Evolutionary conservation across 2,329 filamentous ascomycete genomes (phyloP).

Genomic region (Pyrenophora teres): DNA sequence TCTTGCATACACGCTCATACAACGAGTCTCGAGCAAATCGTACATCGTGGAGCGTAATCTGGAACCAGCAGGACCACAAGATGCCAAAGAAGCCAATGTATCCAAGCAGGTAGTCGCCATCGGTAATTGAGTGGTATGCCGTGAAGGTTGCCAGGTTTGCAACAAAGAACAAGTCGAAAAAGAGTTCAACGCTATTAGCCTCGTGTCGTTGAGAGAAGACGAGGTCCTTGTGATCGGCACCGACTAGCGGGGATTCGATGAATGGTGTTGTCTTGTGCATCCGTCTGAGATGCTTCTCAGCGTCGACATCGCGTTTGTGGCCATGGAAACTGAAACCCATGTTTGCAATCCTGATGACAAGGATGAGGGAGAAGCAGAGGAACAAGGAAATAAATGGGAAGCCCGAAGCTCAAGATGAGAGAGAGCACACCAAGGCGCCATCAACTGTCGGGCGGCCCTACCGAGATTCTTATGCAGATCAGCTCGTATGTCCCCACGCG

Average conservation of each 20-base stretch:
- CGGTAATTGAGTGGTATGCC: constrained; percentile 47
- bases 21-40: constrained; percentile 46
- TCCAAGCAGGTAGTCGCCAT: constrained; percentile 36
- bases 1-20: constrained; percentile 47
- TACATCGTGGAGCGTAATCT: constrained; percentile 49
- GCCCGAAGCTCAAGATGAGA: background rate
- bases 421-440: background rate
- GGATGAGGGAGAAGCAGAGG: background rate
- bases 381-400: background rate
- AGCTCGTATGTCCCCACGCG: constrained; percentile 2
- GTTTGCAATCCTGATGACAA: background rate
- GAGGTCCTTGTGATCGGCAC: constrained; percentile 43
- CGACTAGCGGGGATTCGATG: constrained; percentile 43
- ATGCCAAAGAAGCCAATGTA: constrained; percentile 49
- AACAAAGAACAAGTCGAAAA: constrained; percentile 42
- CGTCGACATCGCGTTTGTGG: constrained; percentile 34
- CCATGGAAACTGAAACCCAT: constrained; percentile 44
- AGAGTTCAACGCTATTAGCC: constrained; percentile 47
- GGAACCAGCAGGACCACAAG: constrained; percentile 47
- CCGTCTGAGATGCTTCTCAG: constrained; percentile 44
- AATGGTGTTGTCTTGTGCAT: constrained; percentile 42
- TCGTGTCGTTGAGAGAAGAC: constrained; percentile 48
- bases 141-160: constrained; percentile 49
- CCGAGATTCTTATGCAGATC: constrained; percentile 12
- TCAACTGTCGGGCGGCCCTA: background rate